These are phyloP conservation scores for Curvularia eragrostidis DNA, from an alignment of 2,329 filamentous ascomycete genomes.

Conservation along the genomic window DNA sequence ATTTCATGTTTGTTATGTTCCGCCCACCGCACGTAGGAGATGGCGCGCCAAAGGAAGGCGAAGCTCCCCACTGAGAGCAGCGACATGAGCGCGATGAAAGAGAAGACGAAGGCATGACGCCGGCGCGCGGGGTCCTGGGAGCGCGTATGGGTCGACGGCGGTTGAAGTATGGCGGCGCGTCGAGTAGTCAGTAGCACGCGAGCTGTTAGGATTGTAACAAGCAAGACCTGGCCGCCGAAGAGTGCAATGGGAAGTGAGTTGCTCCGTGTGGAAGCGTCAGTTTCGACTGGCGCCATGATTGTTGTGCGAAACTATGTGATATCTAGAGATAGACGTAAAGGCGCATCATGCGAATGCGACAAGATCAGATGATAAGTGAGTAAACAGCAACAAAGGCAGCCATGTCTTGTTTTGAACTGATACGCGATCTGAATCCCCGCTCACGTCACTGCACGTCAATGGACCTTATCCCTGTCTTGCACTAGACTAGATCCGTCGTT, in stretches of 20 bases:
- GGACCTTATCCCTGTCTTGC: slow-evolving; percentile 17
- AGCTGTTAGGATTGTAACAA: slow-evolving; percentile 41
- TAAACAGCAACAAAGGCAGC: slow-evolving; percentile 3
- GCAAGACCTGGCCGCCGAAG: slow-evolving; percentile 40
- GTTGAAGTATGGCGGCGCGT: slow-evolving; percentile 41
- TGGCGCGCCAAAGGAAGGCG: slow-evolving; percentile 52
- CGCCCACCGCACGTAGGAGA: slow-evolving; percentile 62
- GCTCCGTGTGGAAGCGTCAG: slow-evolving; percentile 36
- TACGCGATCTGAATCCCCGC: slow-evolving; percentile 33
- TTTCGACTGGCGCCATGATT: slow-evolving; percentile 48
- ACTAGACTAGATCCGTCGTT: slow-evolving; percentile 18
- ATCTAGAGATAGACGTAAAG: slow-evolving; percentile 8
- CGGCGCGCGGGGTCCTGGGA: slow-evolving; percentile 39
- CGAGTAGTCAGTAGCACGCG: slow-evolving; percentile 40
- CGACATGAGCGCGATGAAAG: slow-evolving; percentile 55
- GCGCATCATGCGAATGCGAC: slow-evolving; percentile 24
- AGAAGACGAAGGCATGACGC: slow-evolving; percentile 50
- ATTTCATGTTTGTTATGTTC: slow-evolving; percentile 49
- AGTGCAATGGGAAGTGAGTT: slow-evolving; percentile 45
- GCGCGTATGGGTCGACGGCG: slow-evolving; percentile 46
- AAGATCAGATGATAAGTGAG: slow-evolving; percentile 6
- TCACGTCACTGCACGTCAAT: slow-evolving; percentile 33
- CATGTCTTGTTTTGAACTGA: slow-evolving; percentile 35
- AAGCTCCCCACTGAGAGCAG: slow-evolving; percentile 55
- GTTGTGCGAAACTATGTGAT: slow-evolving; percentile 6